Base-by-base conservation (phyloP, 305 asterid species). In the Fraxinus sp. region DNA sequence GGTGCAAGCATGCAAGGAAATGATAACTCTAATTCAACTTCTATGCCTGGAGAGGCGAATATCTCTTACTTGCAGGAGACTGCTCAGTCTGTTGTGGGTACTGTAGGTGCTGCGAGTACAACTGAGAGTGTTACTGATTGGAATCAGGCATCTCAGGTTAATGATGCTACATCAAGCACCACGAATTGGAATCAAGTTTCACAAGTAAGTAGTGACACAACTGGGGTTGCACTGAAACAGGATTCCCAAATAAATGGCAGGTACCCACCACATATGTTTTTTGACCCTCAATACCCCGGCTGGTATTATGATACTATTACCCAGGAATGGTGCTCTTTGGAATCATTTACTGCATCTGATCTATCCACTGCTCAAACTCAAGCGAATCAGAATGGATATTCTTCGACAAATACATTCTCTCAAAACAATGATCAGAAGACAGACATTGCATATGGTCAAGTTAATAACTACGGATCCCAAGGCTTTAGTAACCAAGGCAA, bases 271-370 rank as follows among this genome's bases (percentile, higher is more conserved):
- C 92, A 96, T 86, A 91, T 96, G 98, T 88, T 90, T 75, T 93
- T 96, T 85, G 98, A 94, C 88, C 94, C 97, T 83, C 94, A 92
- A 87, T 96, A 92, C 88, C 97, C 99, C 80, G 98, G 91, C 66
- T 96, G 97, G 96, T 93, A 92, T 87, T 95, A 92, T 80, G 97
- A 95, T 87, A 90, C 95, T 71, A 86, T 79, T 85, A 86, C 92
- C 16, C 92, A 87, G 80, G 93, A 91, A 82, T 95, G 99, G 99
- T 86, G 87, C 18, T 32, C 90, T 10, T 86, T 94, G 88, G 97
- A 94, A 75, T 87, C 92, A 46, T 96, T 92, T 82, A 62, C 81
- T 62, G 77, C 88, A 36, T 82, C 97, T 77, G 85, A 62, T 73
- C 93, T 88, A 71, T 88, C 91, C 32, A 62, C 30, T 71, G 81